Evolutionary conservation across 2,329 filamentous ascomycete species (phyloP), one percentile per base, ranked within the genome.

Genomic region (Aspergillus luchuensis): DNA sequence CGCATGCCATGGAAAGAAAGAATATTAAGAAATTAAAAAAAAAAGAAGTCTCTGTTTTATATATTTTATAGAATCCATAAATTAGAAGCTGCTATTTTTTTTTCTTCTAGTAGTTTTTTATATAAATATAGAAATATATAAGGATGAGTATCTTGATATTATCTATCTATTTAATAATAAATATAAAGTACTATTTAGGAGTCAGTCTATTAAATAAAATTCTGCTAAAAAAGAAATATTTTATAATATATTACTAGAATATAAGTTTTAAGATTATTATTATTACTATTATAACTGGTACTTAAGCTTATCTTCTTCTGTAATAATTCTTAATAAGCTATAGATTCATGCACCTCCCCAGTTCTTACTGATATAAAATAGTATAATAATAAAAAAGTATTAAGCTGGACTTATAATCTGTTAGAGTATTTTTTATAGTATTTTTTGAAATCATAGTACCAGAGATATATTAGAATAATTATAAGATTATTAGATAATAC

Each of bases 391-490:
- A 66, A 57, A 25, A 30, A 55, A 28, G 58, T 56, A 41, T 55
- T 66, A 15, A 62, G 45, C 39, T 65, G 55, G 15, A 66, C 57
- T 36, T 59, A 58, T 25, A 52, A 58, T 39, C 57, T 52, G 58
- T 66, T 57, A 39, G 56, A 51, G 28, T 48, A 63, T 43, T 48
- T 23, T 19, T 55, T 55, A 23, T 52, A 53, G 45, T 66, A 67
- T 39, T 67, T 41, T 53, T 65, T 33, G 10, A 57, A 61, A 38
- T 67, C 60, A 50, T 43, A 53, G 56, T 57, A 67, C 66, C 57
- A 67, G 30, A 67, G 59, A 36, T 67, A 43, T 38, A 49, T 66
- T 33, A 66, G 58, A 8, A 67, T 45, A 53, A 67, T 64, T 10
- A 55, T 64, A 17, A 67, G 58, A 56, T 67, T 36, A 52, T 66